Base-by-base conservation (phyloP, 1,284 basidiomycete genomes). In the Puccinia triticina region DNA sequence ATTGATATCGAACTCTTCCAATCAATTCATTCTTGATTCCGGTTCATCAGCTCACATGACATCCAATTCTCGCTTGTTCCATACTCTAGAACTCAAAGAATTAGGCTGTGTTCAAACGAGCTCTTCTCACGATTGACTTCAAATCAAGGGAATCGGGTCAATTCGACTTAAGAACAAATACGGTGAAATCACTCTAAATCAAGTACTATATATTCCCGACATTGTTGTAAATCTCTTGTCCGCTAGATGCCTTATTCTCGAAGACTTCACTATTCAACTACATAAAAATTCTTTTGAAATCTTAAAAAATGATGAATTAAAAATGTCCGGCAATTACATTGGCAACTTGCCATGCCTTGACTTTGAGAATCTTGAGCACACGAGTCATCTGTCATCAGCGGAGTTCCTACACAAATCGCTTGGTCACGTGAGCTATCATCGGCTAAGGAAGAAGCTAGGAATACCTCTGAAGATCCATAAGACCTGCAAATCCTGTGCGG, bases 211-310 rank as follows among this genome's bases (percentile, higher is more conserved):
- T 43, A 43, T 43, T 43, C 40, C 40, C 40, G 12, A 43, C 12
- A 4, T 43, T 43, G 40, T 43, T 43, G 40, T 43, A 43, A 43
- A 43, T 43, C 40, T 43, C 40, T 12, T 43, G 7, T 43, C 40
- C 4, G 40, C 12, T 43, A 4, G 40, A 43, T 43, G 40, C 12
- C 40, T 43, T 7, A 2, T 37, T n/a, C 64, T 37, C 23, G 2
- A 43, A 37, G 40, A 67, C 16, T 67, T 10, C 18, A 8, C 40
- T 67, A 16, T 67, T 16, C 8, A 67, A 2, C 40, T 67, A 18
- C 14, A 67, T 16, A 67, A 37, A 67, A 67, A 67, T n/a, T 67
- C 23, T 2, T 67, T 67, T 67, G 16, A 67, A 67, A 67, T 67
- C 1, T 12, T 37, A 7, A 43, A 43, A 43, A 7, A 43, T 12